Evolutionary conservation across 306 rosid genomes (phyloP), one percentile per base, ranked within the genome.

Genomic region (Sicyos edulis): DNA sequence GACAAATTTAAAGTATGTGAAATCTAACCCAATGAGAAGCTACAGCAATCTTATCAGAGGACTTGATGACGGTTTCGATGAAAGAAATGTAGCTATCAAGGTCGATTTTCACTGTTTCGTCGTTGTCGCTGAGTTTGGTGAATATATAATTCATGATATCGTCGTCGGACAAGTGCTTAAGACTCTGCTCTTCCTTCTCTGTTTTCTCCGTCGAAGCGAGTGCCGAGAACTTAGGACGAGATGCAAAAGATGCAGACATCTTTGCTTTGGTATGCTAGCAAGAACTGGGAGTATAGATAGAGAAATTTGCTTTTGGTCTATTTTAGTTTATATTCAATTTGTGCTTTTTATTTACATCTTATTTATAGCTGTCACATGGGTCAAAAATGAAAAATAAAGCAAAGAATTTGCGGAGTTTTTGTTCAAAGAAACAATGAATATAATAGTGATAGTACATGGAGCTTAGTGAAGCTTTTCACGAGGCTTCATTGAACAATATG

Each of bases 131-230:
- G 15, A 5, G 50, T 10, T 42, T 42, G 32, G 53, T 11, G 53
- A n/a, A 64, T 42, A 64, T 17, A 2, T 21, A 16, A 42, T 42
- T 42, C n/a, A 49, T 64, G 26, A 64, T 42, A 42, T 17, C 10
- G 1, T 64, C 70, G 10, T 64, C 70, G 2, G 70, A 64, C 29
- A 64, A 64, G n/a, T 64, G 32, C 70, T 42, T 64, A 17, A 64
- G 53, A 17, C 10, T 44, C 54, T 2, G 16, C 53, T 64, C 53
- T 42, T 64, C 70, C 29, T 42, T 64, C 17, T 10, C 17, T 2
- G 9, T 17, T 37, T 63, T 13, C 10, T 40, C 26, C 10, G 51
- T 4, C 11, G 42, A 40, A 64, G 70, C 32, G 14, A 64, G 29
- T 1, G 34, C 52, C 32, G 70, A 6, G 53, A 14, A 42, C 32